These are phyloP conservation scores for Plasmopara muralis DNA, from an alignment of 352 stramenopile species.

Conservation along the genomic window DNA sequence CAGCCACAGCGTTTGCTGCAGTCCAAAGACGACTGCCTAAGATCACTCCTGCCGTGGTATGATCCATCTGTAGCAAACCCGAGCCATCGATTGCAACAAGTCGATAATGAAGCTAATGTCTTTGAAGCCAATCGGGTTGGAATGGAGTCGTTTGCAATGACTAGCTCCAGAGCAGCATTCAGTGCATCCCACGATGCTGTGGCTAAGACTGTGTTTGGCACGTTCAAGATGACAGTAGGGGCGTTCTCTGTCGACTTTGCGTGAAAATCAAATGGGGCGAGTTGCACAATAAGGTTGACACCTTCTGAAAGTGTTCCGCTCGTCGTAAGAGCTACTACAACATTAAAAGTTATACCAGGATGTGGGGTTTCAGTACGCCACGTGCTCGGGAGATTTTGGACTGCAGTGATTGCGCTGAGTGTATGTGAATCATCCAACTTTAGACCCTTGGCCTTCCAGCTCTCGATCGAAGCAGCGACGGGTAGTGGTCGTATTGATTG, in stretches of 20 bases:
- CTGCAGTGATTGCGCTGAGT: slow-evolving; percentile 32
- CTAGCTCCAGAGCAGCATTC: slow-evolving; percentile 10
- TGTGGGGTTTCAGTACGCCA: slow-evolving; percentile 37
- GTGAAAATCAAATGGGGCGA: slow-evolving; percentile 37
- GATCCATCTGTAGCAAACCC: slow-evolving; percentile 33
- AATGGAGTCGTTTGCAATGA: slow-evolving; percentile 22
- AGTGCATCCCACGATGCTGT: slow-evolving; percentile 22
- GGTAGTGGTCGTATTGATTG: slow-evolving; percentile 30
- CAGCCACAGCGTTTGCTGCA: slow-evolving; percentile 30
- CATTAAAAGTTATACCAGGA: slow-evolving; percentile 42
- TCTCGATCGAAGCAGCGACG: slow-evolving; percentile 33
- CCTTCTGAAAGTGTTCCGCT: slow-evolving; percentile 35
- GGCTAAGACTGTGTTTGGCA: slow-evolving; percentile 12
- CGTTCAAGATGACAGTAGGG: slow-evolving; percentile 23
- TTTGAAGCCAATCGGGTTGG: slow-evolving; percentile 22
- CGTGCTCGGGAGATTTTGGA: slow-evolving; percentile 24
- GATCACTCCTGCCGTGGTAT: slow-evolving; percentile 35
- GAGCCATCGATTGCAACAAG: slow-evolving; percentile 50
- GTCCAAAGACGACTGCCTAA: slow-evolving; percentile 45
- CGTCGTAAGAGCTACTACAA: slow-evolving; percentile 36
- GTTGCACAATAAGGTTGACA: slow-evolving; percentile 31
- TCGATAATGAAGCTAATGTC: slow-evolving; percentile 27
- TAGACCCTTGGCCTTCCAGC: slow-evolving; percentile 33
- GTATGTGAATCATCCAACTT: slow-evolving; percentile 32
- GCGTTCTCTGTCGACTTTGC: slow-evolving; percentile 16